phyloP scores from a whole-genome alignment of 176 grass and related monocot species.

The Thinopyrum elongatum region DNA sequence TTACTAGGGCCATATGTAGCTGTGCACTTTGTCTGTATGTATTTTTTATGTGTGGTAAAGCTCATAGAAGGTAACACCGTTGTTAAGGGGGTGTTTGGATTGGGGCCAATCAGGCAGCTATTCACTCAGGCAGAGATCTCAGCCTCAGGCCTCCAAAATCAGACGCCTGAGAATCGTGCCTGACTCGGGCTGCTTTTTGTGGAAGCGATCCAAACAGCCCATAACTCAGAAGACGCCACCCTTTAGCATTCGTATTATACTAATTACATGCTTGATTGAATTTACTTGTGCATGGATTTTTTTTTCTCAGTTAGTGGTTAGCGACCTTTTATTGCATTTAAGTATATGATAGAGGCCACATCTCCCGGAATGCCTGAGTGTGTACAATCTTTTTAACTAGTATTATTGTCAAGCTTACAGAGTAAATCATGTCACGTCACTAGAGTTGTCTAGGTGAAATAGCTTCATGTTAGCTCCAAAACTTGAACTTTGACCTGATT shows the following conservation, averaged over 20 bases:
- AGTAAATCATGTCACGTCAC: background rate
- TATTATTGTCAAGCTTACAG: background rate
- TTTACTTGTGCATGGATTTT: background rate
- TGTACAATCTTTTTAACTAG: background rate
- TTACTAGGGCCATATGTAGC: background rate
- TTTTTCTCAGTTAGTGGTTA: constrained; percentile 1
- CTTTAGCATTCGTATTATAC: background rate
- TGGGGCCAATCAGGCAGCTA: too few species aligned
- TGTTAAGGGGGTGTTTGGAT: too few species aligned
- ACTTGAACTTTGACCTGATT: background rate
- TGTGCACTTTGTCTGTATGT: constrained; percentile 1
- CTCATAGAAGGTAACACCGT: background rate
- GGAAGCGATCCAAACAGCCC: too few species aligned
- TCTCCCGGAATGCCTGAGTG: background rate
- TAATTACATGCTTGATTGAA: background rate
- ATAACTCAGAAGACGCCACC: background rate
- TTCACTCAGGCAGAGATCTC: too few species aligned
- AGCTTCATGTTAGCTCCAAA: background rate
- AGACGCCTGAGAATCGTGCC: too few species aligned
- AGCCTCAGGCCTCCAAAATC: too few species aligned
- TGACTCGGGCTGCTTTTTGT: too few species aligned
- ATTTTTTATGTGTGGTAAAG: constrained; percentile 1
- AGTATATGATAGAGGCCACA: background rate
- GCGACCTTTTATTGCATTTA: background rate
- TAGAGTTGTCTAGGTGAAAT: constrained; percentile 20